Conservation (phyloP, 2,329 filamentous ascomycete genomes). For the Penicillium aurantiogriseum region DNA sequence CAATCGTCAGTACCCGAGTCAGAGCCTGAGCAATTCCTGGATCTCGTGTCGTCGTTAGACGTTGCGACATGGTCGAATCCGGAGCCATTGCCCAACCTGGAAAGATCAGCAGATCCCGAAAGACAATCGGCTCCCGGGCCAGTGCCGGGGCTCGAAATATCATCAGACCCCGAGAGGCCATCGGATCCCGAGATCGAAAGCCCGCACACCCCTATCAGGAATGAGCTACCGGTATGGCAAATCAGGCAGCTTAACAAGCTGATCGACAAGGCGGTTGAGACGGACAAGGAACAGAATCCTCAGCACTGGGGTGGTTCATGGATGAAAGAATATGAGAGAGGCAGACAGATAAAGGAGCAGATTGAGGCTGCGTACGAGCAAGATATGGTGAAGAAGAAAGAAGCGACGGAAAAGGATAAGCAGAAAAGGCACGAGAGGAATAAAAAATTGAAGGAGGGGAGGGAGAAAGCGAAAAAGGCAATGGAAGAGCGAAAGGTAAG, state of each 20-base stretch:
- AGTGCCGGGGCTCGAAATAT: no score
- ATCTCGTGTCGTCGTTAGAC: not conserved
- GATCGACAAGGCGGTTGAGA: not conserved
- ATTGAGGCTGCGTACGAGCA: not conserved
- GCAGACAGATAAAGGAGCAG: not conserved
- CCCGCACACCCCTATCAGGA: not conserved
- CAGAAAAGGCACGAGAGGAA: not conserved
- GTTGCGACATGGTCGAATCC: no score
- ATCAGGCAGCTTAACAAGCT: not conserved
- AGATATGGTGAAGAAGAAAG: not conserved
- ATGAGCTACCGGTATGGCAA: not conserved
- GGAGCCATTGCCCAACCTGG: not conserved
- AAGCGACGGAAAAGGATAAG: not conserved
- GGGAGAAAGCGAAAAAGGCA: not conserved
- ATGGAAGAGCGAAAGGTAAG: not conserved
- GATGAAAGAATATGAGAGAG: not conserved
- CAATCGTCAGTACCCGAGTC: not conserved
- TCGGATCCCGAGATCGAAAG: not conserved
- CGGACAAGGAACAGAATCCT: not conserved
- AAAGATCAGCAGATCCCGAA: not conserved
- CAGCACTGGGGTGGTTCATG: not conserved
- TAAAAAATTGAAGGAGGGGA: not conserved
- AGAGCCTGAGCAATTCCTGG: not conserved
- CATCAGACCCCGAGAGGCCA: not conserved
- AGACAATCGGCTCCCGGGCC: not conserved